These are phyloP conservation scores for Phytophthora rubi DNA, from an alignment of 352 stramenopile species.

Conservation along the genomic window DNA sequence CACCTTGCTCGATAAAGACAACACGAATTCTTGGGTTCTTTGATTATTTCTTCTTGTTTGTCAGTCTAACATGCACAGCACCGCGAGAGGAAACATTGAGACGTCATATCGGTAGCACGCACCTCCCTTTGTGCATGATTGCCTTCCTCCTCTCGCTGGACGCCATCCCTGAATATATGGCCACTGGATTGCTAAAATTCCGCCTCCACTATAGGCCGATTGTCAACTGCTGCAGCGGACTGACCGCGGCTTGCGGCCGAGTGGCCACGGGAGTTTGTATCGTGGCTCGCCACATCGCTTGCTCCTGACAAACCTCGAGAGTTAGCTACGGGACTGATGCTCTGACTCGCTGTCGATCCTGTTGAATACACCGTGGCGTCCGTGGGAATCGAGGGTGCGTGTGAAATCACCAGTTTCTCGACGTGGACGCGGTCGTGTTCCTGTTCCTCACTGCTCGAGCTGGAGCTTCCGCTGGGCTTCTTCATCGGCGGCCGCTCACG, in stretches of 20 bases:
- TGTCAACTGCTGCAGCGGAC: constrained; percentile 41
- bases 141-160: constrained; percentile 12
- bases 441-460: constrained; percentile 42
- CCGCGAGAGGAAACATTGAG: constrained; percentile 27
- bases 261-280: constrained; percentile 19
- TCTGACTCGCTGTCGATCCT: constrained; percentile 16
- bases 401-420: constrained; percentile 52
- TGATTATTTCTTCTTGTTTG: constrained; percentile 43
- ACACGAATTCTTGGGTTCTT: constrained; percentile 38
- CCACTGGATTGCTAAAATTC: constrained; percentile 44
- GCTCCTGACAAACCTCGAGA: constrained; percentile 5
- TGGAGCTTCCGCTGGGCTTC: constrained; percentile 35
- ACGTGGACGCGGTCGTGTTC: constrained; percentile 40
- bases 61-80: constrained; percentile 51
- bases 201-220: constrained; percentile 38
- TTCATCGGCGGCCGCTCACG: constrained; percentile 62
- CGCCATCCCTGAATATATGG: constrained; percentile 31
- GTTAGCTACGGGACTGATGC: constrained; percentile 1
- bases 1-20: neutral
- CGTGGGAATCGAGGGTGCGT: constrained; percentile 19
- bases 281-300: constrained; percentile 6
- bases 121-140: constrained; percentile 17
- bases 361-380: constrained; percentile 19
- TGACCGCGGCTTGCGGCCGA: constrained; percentile 40
- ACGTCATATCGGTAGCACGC: constrained; percentile 24